Evolutionary conservation across 768 basidiomycete species (phyloP).

Genomic region (Paxillus ammoniavirescens): DNA sequence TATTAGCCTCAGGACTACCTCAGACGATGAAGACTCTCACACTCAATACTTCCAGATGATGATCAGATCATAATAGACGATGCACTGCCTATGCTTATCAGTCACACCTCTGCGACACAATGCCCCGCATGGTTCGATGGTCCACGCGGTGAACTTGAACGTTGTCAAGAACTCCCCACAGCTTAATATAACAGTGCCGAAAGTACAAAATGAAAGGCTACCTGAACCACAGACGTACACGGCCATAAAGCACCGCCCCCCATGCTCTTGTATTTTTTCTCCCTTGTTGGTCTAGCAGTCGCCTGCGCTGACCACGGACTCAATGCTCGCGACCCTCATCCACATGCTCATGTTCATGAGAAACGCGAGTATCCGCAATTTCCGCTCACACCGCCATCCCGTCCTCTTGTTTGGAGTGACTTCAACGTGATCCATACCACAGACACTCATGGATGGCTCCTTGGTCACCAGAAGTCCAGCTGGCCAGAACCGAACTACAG

Average conservation of each 20-base stretch:
- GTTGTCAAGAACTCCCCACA: neutral
- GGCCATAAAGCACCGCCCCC: neutral
- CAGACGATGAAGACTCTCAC: too few relatives aligned
- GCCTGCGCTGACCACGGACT: constrained; percentile 21
- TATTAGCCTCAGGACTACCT: too few relatives aligned
- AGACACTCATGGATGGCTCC: constrained; percentile 78
- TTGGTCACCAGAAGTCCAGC: constrained; percentile 76
- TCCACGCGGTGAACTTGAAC: too few relatives aligned
- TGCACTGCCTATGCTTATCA: too few relatives aligned
- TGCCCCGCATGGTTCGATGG: neutral
- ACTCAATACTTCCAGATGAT: too few relatives aligned
- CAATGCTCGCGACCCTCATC: constrained; percentile 24
- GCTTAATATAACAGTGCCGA: neutral
- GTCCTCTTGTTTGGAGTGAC: constrained; percentile 82
- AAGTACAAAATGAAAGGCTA: neutral
- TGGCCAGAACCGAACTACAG: constrained; percentile 79
- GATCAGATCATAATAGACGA: too few relatives aligned
- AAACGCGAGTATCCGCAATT: constrained; percentile 41
- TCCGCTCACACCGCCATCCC: constrained; percentile 54
- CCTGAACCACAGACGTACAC: neutral
- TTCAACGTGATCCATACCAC: constrained; percentile 87
- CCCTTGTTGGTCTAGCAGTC: constrained; percentile 15
- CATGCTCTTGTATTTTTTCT: constrained; percentile 15
- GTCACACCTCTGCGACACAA: too few relatives aligned
- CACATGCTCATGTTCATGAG: constrained; percentile 31